Evolutionary conservation across 345 rosid species (phyloP).

Genomic region (Isatis tinctoria): DNA sequence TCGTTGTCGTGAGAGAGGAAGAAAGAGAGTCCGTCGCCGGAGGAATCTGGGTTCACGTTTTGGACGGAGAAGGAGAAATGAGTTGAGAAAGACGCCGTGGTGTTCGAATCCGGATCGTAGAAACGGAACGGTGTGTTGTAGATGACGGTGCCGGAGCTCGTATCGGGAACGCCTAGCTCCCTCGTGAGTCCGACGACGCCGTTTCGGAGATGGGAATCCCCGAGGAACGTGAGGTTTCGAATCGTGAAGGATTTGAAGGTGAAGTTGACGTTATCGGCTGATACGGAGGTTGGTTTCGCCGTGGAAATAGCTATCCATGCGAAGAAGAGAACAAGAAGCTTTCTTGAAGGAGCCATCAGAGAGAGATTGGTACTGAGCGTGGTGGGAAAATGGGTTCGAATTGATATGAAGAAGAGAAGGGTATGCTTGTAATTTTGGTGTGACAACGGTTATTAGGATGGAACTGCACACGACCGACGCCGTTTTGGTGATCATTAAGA

Average conservation of each 20-base stretch:
- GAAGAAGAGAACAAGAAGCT: slow-evolving; percentile 41
- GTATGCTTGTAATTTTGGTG: not conserved
- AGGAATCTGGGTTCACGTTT: slow-evolving; percentile 56
- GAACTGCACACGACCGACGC: not conserved
- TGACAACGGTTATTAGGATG: slow-evolving; percentile 35
- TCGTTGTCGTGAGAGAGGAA: slow-evolving; percentile 74
- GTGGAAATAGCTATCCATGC: slow-evolving; percentile 32
- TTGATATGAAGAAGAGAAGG: slow-evolving; percentile 35
- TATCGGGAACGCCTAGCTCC: slow-evolving; percentile 74
- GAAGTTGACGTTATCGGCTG: slow-evolving; percentile 41
- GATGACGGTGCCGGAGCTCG: slow-evolving; percentile 74
- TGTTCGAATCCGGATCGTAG: slow-evolving; percentile 63
- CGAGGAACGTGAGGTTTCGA: slow-evolving; percentile 86
- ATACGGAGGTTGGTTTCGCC: slow-evolving; percentile 5
- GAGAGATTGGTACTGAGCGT: not conserved
- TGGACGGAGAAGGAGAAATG: slow-evolving; percentile 68
- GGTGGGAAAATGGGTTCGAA: slow-evolving; percentile 55
- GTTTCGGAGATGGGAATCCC: slow-evolving; percentile 74
- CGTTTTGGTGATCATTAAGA: not conserved
- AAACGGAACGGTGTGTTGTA: slow-evolving; percentile 69
- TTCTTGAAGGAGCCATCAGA: slow-evolving; percentile 38
- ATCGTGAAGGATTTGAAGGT: slow-evolving; percentile 54
- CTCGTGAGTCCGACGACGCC: slow-evolving; percentile 85
- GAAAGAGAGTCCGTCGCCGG: slow-evolving; percentile 82
- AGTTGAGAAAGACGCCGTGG: slow-evolving; percentile 79